Conservation (phyloP, 129 eudicot genomes). For the Saposhnikovia divaricata region DNA sequence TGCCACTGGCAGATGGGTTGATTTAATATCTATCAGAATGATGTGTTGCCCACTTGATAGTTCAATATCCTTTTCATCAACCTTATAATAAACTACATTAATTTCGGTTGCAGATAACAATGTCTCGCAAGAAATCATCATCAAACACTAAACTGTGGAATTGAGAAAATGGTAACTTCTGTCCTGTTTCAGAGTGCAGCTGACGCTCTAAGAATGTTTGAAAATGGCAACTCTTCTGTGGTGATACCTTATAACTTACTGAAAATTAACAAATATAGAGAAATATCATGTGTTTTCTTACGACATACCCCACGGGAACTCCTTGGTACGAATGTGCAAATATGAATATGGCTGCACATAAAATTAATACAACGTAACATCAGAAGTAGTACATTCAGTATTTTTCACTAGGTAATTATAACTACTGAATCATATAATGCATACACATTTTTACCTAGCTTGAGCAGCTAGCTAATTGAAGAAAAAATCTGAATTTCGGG, state of each 20-base stretch:
- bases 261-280: not conserved
- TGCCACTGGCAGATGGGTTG: too few species aligned
- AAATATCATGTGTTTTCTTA: not conserved
- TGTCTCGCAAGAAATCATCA: not conserved
- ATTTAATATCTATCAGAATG: too few species aligned
- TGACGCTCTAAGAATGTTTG: too few species aligned
- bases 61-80: not conserved
- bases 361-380: not conserved
- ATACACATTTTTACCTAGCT: not conserved
- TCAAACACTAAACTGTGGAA: not conserved
- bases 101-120: not conserved
- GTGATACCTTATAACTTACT: not conserved
- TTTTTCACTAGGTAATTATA: not conserved
- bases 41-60: not conserved
- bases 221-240: too few species aligned
- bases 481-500: not conserved
- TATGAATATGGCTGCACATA: constrained; percentile 34
- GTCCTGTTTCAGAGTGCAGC: not conserved
- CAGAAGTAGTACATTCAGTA: not conserved
- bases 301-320: constrained; percentile 41
- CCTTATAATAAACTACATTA: too few species aligned
- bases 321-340: constrained; percentile 43
- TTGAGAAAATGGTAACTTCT: not conserved
- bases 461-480: not conserved
- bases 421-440: not conserved